These are phyloP conservation scores for Cryptococcus floricola DNA, from an alignment of 1,284 basidiomycete genomes.

Conservation along the genomic window DNA sequence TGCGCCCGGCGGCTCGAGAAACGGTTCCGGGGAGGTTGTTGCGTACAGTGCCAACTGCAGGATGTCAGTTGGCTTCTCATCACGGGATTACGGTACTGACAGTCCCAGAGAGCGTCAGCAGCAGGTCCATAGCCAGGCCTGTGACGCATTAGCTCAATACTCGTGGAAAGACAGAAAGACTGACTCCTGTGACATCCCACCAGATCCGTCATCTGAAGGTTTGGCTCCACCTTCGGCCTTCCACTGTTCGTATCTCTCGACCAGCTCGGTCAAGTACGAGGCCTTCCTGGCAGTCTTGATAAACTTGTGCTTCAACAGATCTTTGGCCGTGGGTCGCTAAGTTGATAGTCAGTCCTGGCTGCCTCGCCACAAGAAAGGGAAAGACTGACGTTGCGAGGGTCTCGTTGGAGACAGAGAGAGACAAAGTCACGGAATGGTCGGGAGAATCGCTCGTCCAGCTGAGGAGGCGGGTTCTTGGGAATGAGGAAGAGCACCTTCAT, in stretches of 20 bases:
- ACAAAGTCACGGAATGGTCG: constrained; percentile 94
- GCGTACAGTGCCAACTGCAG: constrained; percentile 45
- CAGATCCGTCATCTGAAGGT: constrained; percentile 59
- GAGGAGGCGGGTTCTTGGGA: constrained; percentile 93
- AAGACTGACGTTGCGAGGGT: constrained; percentile 74
- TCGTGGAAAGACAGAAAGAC: background rate
- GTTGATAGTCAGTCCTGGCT: background rate
- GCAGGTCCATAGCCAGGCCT: constrained; percentile 54
- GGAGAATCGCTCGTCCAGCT: constrained; percentile 80
- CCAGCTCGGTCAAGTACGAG: constrained; percentile 87
- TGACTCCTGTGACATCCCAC: constrained; percentile 19
- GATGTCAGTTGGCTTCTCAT: background rate
- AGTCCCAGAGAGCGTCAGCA: constrained; percentile 88
- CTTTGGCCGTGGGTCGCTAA: constrained; percentile 86
- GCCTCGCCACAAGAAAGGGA: background rate
- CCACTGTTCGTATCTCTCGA: constrained; percentile 92
- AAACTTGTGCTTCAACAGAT: constrained; percentile 93
- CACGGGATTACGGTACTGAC: constrained; percentile 50
- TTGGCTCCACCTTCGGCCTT: constrained; percentile 77
- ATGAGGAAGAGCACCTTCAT: constrained; percentile 99
- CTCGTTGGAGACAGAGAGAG: constrained; percentile 83
- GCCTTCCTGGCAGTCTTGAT: constrained; percentile 92
- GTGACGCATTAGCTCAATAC: background rate
- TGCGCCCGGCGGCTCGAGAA: constrained; percentile 19
- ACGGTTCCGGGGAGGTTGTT: constrained; percentile 38